Evolutionary conservation across 805 yeast genomes (phyloP), one percentile per base, ranked within the genome.

Genomic region (Komagataella populi): DNA sequence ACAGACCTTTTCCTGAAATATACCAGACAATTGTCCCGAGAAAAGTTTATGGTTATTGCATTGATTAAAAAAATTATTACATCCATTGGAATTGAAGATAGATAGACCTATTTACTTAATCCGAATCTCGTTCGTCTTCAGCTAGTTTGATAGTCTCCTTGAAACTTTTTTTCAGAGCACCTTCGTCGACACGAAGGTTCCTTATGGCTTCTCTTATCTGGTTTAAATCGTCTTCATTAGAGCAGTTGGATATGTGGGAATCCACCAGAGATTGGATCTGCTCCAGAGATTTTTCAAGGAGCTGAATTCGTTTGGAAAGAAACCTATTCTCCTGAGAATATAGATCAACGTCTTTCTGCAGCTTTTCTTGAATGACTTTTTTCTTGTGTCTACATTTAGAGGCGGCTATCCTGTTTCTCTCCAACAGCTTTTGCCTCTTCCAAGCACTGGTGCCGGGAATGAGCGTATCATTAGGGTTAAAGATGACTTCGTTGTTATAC

Each of bases 351-450:
- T 80, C 84, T 53, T 73, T 77, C 60, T 81, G 83, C 54, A 85
- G 64, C 61, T 81, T 81, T 53, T 76, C 71, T 58, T 84, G 91
- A 1, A 87, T 81, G 51, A 80, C 77, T 58, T 93, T 93, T 72
- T 93, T 93, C 52, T 97, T 78, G 66, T 87, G 95, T 54, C 99
- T 78, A 71, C 98, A 93, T 63, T 89, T 90, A 22, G 93, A 81
- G 0, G 99, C 99, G 0, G 99, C 99, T 7, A 93, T 80, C 53
- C 99, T 75, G 65, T 93, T 93, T 55, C 98, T 74, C 63, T 93
- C 99, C 56, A 93, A 60, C 80, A 91, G 61, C 72, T 83, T 63
- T 74, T 80, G 55, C 90, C 68, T 83, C 77, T 67, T 87, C 96
- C 70, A 86, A 65, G 68, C 86, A 52, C 77, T 77, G 16, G 72